A percentile compares a stretch with the other conserved stretches of the same genome.
phyloP scores from a whole-genome alignment of 2,329 filamentous ascomycete species.

The Scolecobasidium constrictum region DNA sequence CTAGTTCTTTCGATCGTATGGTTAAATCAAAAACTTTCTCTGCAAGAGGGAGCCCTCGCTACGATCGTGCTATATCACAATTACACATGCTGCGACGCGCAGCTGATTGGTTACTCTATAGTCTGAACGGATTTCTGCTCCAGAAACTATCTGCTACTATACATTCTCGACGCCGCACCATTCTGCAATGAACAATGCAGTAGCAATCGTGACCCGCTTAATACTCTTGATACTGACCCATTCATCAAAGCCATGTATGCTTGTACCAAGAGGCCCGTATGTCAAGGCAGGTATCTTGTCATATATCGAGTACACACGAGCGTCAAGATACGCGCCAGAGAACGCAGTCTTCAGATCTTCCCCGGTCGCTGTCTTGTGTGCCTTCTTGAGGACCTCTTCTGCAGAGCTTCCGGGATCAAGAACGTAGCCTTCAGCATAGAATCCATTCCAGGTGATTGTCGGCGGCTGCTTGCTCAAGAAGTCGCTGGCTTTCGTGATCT shows the following conservation, averaged over 20 bases:
- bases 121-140: too few species aligned
- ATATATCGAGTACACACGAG: conserved; percentile 12
- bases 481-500: not conserved
- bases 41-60: too few species aligned
- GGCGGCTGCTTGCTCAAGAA: conserved; percentile 11
- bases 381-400: conserved; percentile 12
- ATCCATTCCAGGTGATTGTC: conserved; percentile 15
- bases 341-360: conserved; percentile 12
- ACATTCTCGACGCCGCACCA: conserved; percentile 15
- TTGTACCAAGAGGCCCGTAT: conserved; percentile 14
- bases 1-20: too few species aligned
- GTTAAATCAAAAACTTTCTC: too few species aligned
- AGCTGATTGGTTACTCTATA: too few species aligned
- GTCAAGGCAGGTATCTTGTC: conserved; percentile 16
- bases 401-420: conserved; percentile 14
- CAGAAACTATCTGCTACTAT: too few species aligned
- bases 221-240: conserved; percentile 15
- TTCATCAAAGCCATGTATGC: conserved; percentile 15
- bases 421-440: conserved; percentile 16
- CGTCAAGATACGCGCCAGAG: not conserved
- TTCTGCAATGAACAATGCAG: conserved; percentile 15
- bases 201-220: conserved; percentile 14
- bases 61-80: too few species aligned
- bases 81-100: too few species aligned
- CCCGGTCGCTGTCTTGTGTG: conserved; percentile 14